Conservation (phyloP, 345 rosid genomes). For the Lagerstroemia speciosa region DNA sequence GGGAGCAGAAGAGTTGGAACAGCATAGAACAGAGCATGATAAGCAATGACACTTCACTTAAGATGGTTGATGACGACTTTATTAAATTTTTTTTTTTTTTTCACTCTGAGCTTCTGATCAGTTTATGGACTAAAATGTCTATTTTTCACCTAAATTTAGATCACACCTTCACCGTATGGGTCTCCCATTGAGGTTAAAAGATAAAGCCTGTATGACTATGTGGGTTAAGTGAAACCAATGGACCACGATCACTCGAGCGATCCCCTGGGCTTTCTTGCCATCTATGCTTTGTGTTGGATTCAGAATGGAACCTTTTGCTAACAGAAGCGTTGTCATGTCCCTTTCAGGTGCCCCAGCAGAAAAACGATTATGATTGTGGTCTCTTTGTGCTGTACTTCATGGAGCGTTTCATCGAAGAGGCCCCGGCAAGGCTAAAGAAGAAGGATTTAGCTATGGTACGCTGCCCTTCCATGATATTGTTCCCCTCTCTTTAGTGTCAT, state of each 20-base stretch:
- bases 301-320: neutral
- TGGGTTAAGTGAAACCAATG: neutral
- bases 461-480: neutral
- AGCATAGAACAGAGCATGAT: no score
- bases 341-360: conserved; percentile 91
- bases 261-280: neutral
- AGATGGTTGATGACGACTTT: neutral
- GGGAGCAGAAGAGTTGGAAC: no score
- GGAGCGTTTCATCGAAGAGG: conserved; percentile 72
- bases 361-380: conserved; percentile 90
- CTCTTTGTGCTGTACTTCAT: conserved; percentile 82
- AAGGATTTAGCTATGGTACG: conserved; percentile 66
- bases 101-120: neutral
- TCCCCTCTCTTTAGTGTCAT: neutral
- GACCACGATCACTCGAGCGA: neutral
- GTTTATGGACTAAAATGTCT: neutral
- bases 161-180: neutral
- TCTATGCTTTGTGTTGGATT: neutral
- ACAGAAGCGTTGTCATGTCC: neutral
- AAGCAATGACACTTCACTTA: neutral
- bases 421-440: conserved; percentile 74
- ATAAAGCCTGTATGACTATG: neutral
- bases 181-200: neutral
- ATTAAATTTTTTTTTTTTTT: neutral
- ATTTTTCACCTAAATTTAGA: neutral